These are phyloP conservation scores for Apodospora peruviana DNA, from an alignment of 495 filamentous ascomycete species.

Conservation along the genomic window DNA sequence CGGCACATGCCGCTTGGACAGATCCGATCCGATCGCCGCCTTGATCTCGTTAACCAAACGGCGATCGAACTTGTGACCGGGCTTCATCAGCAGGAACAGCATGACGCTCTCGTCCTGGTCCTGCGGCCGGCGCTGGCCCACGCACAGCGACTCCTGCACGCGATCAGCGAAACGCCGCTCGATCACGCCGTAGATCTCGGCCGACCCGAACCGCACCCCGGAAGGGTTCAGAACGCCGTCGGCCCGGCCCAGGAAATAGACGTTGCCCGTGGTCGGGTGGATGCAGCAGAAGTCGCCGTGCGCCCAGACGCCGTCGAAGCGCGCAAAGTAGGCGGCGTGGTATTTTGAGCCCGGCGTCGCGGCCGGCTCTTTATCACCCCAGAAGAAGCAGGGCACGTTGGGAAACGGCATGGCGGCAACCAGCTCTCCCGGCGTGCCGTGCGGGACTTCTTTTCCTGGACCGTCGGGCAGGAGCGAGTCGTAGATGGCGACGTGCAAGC, in stretches of 20 bases:
- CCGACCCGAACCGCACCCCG: conserved; percentile 81
- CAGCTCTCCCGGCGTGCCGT: conserved; percentile 67
- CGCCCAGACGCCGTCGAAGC: conserved; percentile 71
- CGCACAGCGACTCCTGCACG: conserved; percentile 64
- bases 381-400: conserved; percentile 68
- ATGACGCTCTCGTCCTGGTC: conserved; percentile 72
- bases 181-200: conserved; percentile 72
- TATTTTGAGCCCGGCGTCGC: conserved; percentile 50
- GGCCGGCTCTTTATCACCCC: conserved; percentile 49
- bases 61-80: conserved; percentile 48
- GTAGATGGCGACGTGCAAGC: conserved; percentile 61
- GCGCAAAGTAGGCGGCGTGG: conserved; percentile 64
- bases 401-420: conserved; percentile 65
- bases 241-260: conserved; percentile 72
- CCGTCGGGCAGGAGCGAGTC: conserved; percentile 55
- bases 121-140: conserved; percentile 63
- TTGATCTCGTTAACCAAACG: conserved; percentile 57
- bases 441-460: conserved; percentile 45
- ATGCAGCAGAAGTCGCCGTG: conserved; percentile 73
- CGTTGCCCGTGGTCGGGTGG: conserved; percentile 59
- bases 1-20: conserved; percentile 70
- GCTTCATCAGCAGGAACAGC: conserved; percentile 68
- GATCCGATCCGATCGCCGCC: conserved; percentile 53
- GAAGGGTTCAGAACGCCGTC: conserved; percentile 87
- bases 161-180: conserved; percentile 58